These are phyloP conservation scores for Chalciporus chontae DNA, from an alignment of 768 basidiomycete genomes.

Conservation along the genomic window DNA sequence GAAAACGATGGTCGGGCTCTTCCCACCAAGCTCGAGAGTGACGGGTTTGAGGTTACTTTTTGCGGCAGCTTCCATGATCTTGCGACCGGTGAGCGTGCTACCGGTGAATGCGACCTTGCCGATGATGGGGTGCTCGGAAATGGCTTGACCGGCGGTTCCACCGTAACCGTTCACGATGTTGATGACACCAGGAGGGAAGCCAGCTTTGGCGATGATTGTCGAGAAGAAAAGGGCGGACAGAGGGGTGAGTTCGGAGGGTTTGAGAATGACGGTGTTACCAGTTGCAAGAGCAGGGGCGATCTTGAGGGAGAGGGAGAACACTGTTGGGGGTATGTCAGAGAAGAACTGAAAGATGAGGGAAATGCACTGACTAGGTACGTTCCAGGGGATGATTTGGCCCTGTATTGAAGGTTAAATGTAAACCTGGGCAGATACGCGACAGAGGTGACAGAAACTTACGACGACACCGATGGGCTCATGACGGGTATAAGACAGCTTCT, in stretches of 20 bases:
- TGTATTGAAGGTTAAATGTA: not conserved
- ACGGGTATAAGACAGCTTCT: conserved; percentile 13
- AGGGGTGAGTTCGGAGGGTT: conserved; percentile 79
- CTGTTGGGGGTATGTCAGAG: conserved; percentile 14
- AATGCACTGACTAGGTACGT: conserved; percentile 44
- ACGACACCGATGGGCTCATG: conserved; percentile 23
- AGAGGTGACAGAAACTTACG: not conserved
- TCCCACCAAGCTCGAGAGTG: conserved; percentile 56
- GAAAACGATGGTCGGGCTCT: conserved; percentile 47
- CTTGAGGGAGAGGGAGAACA: conserved; percentile 71
- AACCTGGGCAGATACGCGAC: not conserved
- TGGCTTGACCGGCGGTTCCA: conserved; percentile 64
- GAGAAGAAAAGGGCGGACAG: conserved; percentile 53
- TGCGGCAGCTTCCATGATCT: conserved; percentile 75
- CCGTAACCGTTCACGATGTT: conserved; percentile 79
- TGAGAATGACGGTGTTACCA: conserved; percentile 76
- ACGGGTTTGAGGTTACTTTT: conserved; percentile 80
- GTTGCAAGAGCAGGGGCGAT: conserved; percentile 72
- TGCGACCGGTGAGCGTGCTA: conserved; percentile 73
- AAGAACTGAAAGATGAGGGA: not conserved
- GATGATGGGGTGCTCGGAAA: conserved; percentile 60
- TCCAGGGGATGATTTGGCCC: conserved; percentile 66
- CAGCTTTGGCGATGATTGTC: conserved; percentile 60
- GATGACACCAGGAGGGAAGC: conserved; percentile 74
- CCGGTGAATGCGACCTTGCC: conserved; percentile 86